A percentile compares a stretch with the other conserved stretches of the same genome.
Evolutionary conservation across 2,329 filamentous ascomycete genomes (phyloP).

Genomic region (Cladosporium sp.): DNA sequence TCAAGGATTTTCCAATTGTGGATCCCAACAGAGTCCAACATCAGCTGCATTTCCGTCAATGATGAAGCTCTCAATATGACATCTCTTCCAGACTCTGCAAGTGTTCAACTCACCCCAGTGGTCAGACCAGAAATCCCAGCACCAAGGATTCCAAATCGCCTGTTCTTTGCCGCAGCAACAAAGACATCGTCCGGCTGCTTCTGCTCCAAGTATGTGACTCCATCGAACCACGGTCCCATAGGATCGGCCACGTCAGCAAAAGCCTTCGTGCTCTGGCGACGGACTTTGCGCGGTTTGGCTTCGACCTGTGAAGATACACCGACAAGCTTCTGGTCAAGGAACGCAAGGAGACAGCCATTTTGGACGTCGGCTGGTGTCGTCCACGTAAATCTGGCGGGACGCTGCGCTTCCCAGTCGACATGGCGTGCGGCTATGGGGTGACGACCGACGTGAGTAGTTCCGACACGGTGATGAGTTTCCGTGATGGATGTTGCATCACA

Average conservation of each 20-base stretch:
- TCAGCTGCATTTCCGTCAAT: slow-evolving; percentile 11
- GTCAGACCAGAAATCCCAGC: slow-evolving; percentile 62
- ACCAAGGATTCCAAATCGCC: slow-evolving; percentile 51
- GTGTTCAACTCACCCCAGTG: slow-evolving; percentile 36
- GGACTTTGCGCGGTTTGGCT: slow-evolving; percentile 32
- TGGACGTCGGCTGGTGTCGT: slow-evolving; percentile 38
- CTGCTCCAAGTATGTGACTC: slow-evolving; percentile 54
- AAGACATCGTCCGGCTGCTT: slow-evolving; percentile 53
- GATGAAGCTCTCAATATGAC: no score
- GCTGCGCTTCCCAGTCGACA: slow-evolving; percentile 23
- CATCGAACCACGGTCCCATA: slow-evolving; percentile 63
- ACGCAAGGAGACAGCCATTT: slow-evolving; percentile 44
- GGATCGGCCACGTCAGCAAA: slow-evolving; percentile 48
- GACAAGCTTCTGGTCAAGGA: slow-evolving; percentile 35
- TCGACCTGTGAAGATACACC: slow-evolving; percentile 39
- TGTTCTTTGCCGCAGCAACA: slow-evolving; percentile 49
- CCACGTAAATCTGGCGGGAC: slow-evolving; percentile 47
- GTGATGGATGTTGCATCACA: slow-evolving; percentile 28
- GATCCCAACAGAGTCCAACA: slow-evolving; percentile 51
- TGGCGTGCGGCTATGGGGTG: slow-evolving; percentile 27
- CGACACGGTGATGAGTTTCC: slow-evolving; percentile 23
- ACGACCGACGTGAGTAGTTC: slow-evolving; percentile 35
- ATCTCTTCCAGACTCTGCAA: no score
- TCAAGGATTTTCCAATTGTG: slow-evolving; percentile 59
- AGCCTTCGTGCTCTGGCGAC: slow-evolving; percentile 26